These are phyloP conservation scores for Penicillium paneum DNA, from an alignment of 2,329 filamentous ascomycete genomes.

Conservation along the genomic window DNA sequence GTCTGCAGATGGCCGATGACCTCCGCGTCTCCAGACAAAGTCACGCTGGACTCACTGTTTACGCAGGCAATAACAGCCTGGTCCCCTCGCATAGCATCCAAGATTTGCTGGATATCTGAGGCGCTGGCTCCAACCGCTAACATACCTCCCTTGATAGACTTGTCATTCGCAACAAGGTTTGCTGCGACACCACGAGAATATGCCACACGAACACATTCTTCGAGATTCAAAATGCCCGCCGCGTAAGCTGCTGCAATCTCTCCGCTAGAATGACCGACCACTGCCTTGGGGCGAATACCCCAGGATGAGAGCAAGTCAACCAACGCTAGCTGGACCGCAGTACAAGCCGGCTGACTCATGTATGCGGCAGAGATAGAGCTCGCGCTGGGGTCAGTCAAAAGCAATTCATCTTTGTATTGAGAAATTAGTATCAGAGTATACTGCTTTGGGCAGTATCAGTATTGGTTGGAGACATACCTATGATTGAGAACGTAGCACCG, in stretches of 20 bases:
- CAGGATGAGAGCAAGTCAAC: slow-evolving; percentile 28
- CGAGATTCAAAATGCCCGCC: slow-evolving; percentile 20
- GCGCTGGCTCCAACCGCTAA: slow-evolving; percentile 26
- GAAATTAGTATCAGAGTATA: neutral
- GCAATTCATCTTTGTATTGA: slow-evolving; percentile 18
- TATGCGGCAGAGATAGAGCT: slow-evolving; percentile 26
- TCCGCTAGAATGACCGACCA: slow-evolving; percentile 33
- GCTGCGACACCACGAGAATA: slow-evolving; percentile 25
- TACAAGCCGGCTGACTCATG: slow-evolving; percentile 32
- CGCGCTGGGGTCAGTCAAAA: slow-evolving; percentile 10
- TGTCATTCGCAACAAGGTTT: slow-evolving; percentile 16
- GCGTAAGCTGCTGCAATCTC: slow-evolving; percentile 36
- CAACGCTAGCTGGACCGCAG: slow-evolving; percentile 32
- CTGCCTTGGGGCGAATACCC: slow-evolving; percentile 24
- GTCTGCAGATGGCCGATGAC: slow-evolving; percentile 16
- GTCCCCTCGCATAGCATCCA: slow-evolving; percentile 17
- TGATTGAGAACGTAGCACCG: slow-evolving; percentile 23
- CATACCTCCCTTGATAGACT: slow-evolving; percentile 24
- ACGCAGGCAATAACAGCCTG: slow-evolving; percentile 25
- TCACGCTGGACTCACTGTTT: slow-evolving; percentile 27
- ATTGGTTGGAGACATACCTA: slow-evolving; percentile 13
- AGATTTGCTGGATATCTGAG: slow-evolving; percentile 16
- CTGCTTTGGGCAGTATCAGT: too few relatives aligned
- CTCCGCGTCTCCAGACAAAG: slow-evolving; percentile 24
- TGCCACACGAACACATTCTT: slow-evolving; percentile 24